Base-by-base conservation (phyloP, 1,284 basidiomycete genomes). In the Trichosporon inkin region DNA sequence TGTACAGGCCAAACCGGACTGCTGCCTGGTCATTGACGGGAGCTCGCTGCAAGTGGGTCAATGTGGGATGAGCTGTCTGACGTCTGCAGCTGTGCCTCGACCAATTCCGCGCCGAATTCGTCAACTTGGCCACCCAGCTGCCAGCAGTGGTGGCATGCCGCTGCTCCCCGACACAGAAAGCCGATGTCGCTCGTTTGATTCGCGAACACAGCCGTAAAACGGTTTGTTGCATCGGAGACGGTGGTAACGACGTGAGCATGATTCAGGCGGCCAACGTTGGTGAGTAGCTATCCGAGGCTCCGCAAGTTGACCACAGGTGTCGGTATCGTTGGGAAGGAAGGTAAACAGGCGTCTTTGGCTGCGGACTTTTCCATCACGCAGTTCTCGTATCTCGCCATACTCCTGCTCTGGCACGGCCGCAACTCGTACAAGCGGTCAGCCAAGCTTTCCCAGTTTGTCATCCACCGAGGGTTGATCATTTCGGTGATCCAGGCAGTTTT, bases 251-350 rank as follows among this genome's bases (percentile, higher is more conserved):
- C 77, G 92, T 95, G 62, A 90, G 89, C 74, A 94, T 94, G 92
- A 94, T 94, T 58, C 92, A 95, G 73, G 92, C 94, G 14, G 94
- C 94, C 0, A 92, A 98, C 77, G 92, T 99, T 53, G 93, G 91
- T 91, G 58, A 74, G 87, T 85, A 5, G 11, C 32, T 20, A 6
- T 10, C 10, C 2, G 16, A 6, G 14, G 8, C 10, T 5, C 20
- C 22, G 22, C n/a, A 32, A 32, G 41, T 57, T 64, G 35, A 59
- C 53, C 24, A 32, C 17, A 92, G 93, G 94, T 36, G 85, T 99
- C 34, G 96, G 96, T 34, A 99, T 99, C 63, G 94, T 98, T 7
- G 96, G 96, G 16, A 99, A 99, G 76, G 96, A 99, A 81, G 96
- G 96, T 14, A 95, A 92, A 76, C 96, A 99, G 78, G 96, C 96